These are phyloP conservation scores for Ostreobium quekettii DNA, from an alignment of 139 green algal genomes.

Conservation along the genomic window DNA sequence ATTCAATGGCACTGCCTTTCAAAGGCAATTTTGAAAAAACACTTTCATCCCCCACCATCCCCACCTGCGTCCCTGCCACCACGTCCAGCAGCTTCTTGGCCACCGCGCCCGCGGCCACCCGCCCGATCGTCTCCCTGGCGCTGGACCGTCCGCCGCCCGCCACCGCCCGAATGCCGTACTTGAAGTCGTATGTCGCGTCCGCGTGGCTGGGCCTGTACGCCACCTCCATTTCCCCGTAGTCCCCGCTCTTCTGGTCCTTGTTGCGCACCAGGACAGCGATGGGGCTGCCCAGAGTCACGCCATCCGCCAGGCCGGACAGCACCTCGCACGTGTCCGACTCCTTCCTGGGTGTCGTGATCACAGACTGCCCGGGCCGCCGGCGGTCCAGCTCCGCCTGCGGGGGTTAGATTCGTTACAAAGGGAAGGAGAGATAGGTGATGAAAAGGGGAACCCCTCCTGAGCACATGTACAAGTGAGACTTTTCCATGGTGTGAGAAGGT, in stretches of 20 bases:
- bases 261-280: constrained; percentile 94
- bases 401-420: no score
- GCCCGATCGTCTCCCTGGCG: constrained; percentile 92
- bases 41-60: no score
- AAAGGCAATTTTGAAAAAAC: not conserved
- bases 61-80: constrained; percentile 67
- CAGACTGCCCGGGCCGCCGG: constrained; percentile 84
- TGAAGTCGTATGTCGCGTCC: constrained; percentile 98
- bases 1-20: not conserved
- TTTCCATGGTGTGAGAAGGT: no score
- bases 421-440: no score
- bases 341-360: constrained; percentile 94
- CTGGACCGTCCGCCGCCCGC: constrained; percentile 90
- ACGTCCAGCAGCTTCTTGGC: constrained; percentile 92
- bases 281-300: constrained; percentile 80
- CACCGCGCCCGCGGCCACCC: constrained; percentile 91
- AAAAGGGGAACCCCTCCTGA: no score
- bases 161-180: constrained; percentile 95
- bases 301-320: constrained; percentile 68
- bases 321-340: constrained; percentile 92
- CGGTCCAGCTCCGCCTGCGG: constrained; percentile 82
- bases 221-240: constrained; percentile 83
- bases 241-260: constrained; percentile 80
- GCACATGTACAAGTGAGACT: no score
- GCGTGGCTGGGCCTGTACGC: constrained; percentile 91